Evolutionary conservation across 164 flowering plant species (phyloP), one percentile per base, ranked within the genome.

Genomic region (Sextonia rubra): DNA sequence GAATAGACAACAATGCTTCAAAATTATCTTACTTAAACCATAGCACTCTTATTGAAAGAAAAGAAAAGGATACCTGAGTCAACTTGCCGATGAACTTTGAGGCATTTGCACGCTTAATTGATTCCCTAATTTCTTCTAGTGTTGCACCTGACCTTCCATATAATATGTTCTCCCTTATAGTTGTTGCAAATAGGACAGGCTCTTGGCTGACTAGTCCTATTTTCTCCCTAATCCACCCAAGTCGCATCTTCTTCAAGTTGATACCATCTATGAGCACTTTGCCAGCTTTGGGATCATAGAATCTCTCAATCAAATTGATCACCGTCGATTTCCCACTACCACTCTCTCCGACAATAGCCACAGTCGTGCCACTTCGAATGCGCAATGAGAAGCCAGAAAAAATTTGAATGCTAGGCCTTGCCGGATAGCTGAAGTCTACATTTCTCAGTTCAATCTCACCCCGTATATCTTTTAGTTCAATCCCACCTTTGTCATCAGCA

Each of bases 291-390:
- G 94, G 94, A 83, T 90, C 97, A 74, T 91, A 91, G 77, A 91
- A 91, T 72, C 97, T 83, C 80, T 91, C 92, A 22, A 91, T 9
- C 5, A 91, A 75, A 70, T 86, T 83, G 25, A 89, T 82, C 0
- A 91, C 90, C 3, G 98, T 93, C 2, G 97, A 91, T 66, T 93
- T 93, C 62, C 98, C 98, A 70, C 98, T 91, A 12, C 97, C 98
- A 68, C 94, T 91, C 94, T 93, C 65, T 91, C 98, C 97, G 48
- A 93, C 97, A 15, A 92, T 64, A 70, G 97, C 97, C 17, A 80
- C 85, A n/a, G 88, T 92, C 67, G 68, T 75, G 14, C 98, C 92
- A 71, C 85, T 85, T 12, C 84, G 86, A 22, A 93, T 74, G 3
- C 58, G 44, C 37, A 87, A 61, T 15, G 89, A 83, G 61, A 93